Evolutionary conservation across 805 yeast species (phyloP), one percentile per base, ranked within the genome.

Genomic region (Metschnikowia drakensbergensis): DNA sequence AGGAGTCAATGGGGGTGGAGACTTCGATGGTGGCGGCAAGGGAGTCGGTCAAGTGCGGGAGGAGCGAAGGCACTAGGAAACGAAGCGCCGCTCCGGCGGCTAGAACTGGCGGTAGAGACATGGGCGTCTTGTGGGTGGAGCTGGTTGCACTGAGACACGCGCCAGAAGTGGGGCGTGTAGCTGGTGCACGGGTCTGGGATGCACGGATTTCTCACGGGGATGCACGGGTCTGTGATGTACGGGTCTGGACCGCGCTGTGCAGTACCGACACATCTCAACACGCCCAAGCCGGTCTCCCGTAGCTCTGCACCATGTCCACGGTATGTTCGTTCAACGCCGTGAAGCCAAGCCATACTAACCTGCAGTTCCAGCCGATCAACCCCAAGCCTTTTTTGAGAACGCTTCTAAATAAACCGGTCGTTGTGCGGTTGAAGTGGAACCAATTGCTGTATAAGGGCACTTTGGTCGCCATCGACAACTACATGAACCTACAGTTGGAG

Each of bases 351-450:
- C n/a, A 28, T 48, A 51, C 54, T 48, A 51, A 48, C 51, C 22
- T 6, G 7, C 37, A 51, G 59, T 76, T 78, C 54, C 79, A 75
- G 53, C 94, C 96, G 13, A 73, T 85, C 23, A 88, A 89, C 60
- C 97, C 97, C 11, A 90, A 87, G 63, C 96, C 96, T n/a, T 94
- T 83, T 58, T 74, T 94, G 41, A 83, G 83, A 52, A 83, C 86
- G 25, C 78, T 94, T 38, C 75, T 86, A n/a, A 83, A 84, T 48
- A 76, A 83, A 50, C 74, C 70, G 31, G 90, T 92, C 9, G 69
- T 83, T 9, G 92, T 94, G 22, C 80, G 90, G 49, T 76, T 94
- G 53, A 94, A 94, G 64, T 94, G 96, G 85, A 92, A 90, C 61
- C 80, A 80, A 54, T 86, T 96, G 8, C 96, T 90, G 64, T 94